Evolutionary conservation across 495 filamentous ascomycete species (phyloP).

Genomic region (Tuber indicum): DNA sequence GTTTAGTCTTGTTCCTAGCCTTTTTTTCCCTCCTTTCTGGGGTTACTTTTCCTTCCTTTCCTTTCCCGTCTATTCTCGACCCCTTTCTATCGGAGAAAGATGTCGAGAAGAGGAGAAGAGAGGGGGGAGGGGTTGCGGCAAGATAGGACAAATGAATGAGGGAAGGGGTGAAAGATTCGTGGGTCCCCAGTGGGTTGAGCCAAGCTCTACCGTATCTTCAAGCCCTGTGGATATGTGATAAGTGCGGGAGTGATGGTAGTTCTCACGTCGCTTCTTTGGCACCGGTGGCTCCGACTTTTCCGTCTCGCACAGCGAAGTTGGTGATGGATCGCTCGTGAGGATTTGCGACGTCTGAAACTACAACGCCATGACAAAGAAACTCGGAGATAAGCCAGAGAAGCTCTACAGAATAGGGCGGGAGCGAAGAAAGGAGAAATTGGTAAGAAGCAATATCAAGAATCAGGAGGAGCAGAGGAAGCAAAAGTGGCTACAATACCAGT

Average conservation of each 20-base stretch:
- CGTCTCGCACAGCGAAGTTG: not conserved
- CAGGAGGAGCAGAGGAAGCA: conserved; percentile 14
- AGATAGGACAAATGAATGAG: not conserved
- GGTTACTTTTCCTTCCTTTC: not conserved
- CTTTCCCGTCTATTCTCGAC: not conserved
- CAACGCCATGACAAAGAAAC: conserved; percentile 32
- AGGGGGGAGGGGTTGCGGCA: not conserved
- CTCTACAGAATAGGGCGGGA: conserved; percentile 10
- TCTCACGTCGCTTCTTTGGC: not conserved
- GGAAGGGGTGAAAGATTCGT: not conserved
- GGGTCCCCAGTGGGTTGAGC: not conserved
- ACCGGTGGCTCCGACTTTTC: not conserved
- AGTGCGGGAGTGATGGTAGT: not conserved
- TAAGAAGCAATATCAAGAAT: conserved; percentile 13
- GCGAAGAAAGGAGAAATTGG: conserved; percentile 11
- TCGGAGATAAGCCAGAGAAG: conserved; percentile 16
- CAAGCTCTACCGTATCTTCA: not conserved
- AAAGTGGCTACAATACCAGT: conserved; percentile 1
- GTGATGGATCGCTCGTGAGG: not conserved
- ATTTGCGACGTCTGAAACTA: conserved; percentile 17
- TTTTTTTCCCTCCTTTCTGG: not conserved
- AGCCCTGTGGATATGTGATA: not conserved
- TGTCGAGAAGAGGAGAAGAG: not conserved
- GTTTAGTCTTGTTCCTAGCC: not conserved
- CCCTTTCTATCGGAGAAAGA: not conserved